Percentiles rank a stretch among this genome's conserved stretches.
These are phyloP conservation scores for Solanum hybrid DNA, from an alignment of 305 asterid genomes.

Conservation along the genomic window DNA sequence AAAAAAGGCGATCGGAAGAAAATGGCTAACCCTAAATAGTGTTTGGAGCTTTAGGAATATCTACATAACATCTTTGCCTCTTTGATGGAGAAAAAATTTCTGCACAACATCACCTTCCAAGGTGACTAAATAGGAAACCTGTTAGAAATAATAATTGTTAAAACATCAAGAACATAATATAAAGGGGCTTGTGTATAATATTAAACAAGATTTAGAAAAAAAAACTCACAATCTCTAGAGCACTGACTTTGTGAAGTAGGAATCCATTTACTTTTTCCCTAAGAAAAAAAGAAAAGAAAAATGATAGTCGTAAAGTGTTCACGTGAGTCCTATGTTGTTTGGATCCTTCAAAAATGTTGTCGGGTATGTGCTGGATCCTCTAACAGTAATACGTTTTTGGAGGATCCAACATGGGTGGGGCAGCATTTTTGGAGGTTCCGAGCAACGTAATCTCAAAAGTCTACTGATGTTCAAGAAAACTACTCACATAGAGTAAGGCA, in stretches of 20 bases:
- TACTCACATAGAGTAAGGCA: conserved; percentile 26
- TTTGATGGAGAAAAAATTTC: conserved; percentile 26
- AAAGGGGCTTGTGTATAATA: background rate
- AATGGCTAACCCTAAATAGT: background rate
- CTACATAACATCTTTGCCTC: conserved; percentile 42
- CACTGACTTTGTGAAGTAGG: conserved; percentile 41
- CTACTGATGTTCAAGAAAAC: background rate
- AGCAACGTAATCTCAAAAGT: background rate
- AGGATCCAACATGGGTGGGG: background rate
- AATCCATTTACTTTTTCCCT: conserved; percentile 37
- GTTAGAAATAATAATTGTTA: background rate
- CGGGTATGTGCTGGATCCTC: background rate
- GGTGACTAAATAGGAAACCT: conserved; percentile 41
- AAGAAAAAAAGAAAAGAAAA: background rate
- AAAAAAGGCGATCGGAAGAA: background rate
- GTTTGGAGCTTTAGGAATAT: background rate
- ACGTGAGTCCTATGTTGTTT: background rate
- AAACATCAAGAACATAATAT: background rate
- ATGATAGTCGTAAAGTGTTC: background rate
- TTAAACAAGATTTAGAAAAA: background rate
- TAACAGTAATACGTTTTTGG: background rate
- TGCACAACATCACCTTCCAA: conserved; percentile 41
- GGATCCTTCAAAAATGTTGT: background rate
- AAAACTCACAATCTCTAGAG: conserved; percentile 46
- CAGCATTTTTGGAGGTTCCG: background rate